phyloP scores from a whole-genome alignment of 345 rosid species.

The Cochlearia excelsa region DNA sequence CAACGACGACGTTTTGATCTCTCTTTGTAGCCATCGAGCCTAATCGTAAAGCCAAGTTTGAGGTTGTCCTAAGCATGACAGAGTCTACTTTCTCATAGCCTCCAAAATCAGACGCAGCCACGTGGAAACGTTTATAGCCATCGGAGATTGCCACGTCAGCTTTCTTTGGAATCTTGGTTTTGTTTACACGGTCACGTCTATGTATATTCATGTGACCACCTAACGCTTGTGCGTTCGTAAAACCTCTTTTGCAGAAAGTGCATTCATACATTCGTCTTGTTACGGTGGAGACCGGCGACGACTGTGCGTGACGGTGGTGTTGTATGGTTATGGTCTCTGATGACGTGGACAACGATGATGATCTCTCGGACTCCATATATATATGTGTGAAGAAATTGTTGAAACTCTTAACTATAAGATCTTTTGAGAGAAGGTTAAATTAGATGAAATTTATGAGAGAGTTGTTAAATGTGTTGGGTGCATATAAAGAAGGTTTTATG shows the following conservation, averaged over 20 bases:
- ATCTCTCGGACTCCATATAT: constrained; percentile 34
- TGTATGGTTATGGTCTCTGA: constrained; percentile 26
- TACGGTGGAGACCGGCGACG: constrained; percentile 37
- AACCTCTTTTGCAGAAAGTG: constrained; percentile 86
- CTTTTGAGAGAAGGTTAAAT: constrained; percentile 15
- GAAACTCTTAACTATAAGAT: constrained; percentile 17
- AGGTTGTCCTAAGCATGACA: neutral
- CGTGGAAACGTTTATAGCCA: constrained; percentile 38
- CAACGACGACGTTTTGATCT: no score
- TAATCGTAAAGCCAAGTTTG: no score
- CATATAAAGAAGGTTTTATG: constrained; percentile 22
- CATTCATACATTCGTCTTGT: constrained; percentile 55
- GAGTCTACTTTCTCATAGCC: constrained; percentile 31
- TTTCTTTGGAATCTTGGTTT: constrained; percentile 38
- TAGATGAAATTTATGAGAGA: neutral
- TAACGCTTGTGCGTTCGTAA: constrained; percentile 89
- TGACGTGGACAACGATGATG: constrained; percentile 31
- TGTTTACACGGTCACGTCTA: constrained; percentile 72
- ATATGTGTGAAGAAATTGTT: constrained; percentile 1
- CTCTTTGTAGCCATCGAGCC: no score
- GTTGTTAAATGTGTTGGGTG: constrained; percentile 16
- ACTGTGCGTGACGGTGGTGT: constrained; percentile 2
- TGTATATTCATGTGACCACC: constrained; percentile 98
- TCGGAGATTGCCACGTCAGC: constrained; percentile 31
- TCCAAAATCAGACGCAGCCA: constrained; percentile 2